phyloP scores from a whole-genome alignment of 2,329 filamentous ascomycete genomes.

The Penicillium vulpinum region DNA sequence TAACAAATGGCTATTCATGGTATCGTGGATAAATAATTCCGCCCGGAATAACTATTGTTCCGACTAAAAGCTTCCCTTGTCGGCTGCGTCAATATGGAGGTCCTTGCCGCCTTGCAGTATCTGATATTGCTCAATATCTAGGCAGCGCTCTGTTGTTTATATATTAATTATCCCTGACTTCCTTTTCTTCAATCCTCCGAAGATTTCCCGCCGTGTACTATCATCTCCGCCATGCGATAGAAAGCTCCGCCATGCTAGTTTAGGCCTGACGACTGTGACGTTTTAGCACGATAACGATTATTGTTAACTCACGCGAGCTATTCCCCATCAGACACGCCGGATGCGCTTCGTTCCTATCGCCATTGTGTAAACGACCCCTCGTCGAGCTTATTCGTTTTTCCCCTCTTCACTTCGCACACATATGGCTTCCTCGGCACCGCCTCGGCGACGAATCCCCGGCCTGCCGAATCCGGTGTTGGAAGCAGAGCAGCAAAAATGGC shows the following conservation, averaged over 20 bases:
- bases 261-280: background rate
- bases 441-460: constrained; percentile 34
- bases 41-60: background rate
- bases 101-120: background rate
- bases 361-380: background rate
- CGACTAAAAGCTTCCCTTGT: constrained; percentile 4
- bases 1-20: background rate
- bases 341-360: constrained; percentile 14
- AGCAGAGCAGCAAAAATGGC: constrained; percentile 73
- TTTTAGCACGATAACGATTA: constrained; percentile 4
- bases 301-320: background rate
- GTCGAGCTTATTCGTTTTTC: background rate
- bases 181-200: background rate
- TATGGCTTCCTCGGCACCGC: constrained; percentile 24
- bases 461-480: constrained; percentile 52
- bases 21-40: background rate
- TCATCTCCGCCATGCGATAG: constrained; percentile 2
- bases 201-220: background rate
- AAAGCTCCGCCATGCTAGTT: constrained; percentile 10
- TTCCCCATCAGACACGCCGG: constrained; percentile 16
- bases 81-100: background rate
- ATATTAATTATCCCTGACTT: background rate
- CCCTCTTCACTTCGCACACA: constrained; percentile 6
- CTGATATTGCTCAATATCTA: background rate
- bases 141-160: background rate